These are phyloP conservation scores for Porcisia hertigi DNA, from an alignment of 208 protist genomes.

Conservation along the genomic window DNA sequence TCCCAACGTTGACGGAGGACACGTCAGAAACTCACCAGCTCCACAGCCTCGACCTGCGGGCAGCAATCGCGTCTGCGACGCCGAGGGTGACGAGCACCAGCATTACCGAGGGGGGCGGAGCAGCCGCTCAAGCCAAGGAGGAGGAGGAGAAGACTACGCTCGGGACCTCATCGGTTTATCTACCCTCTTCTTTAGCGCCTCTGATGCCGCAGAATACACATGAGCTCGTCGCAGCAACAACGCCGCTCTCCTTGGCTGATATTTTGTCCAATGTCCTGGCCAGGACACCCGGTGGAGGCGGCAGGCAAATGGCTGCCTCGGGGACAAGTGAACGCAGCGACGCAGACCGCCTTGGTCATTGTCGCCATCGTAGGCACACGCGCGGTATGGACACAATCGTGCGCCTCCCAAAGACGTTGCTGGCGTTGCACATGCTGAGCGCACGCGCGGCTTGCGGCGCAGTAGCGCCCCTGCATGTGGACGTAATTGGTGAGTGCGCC, in stretches of 20 bases:
- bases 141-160: neutral
- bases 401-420: constrained; percentile 17
- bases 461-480: neutral
- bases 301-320: neutral
- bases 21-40: neutral
- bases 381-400: neutral
- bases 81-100: neutral
- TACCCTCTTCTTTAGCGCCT: neutral
- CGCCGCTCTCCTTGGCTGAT: neutral
- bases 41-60: neutral
- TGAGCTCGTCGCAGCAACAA: neutral
- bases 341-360: neutral
- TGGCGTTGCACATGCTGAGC: constrained; percentile 23
- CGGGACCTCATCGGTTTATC: neutral
- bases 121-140: neutral
- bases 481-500: neutral
- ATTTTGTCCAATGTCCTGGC: neutral
- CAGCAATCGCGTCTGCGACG: neutral
- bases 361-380: neutral
- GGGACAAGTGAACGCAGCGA: too few relatives aligned
- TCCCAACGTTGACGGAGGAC: neutral
- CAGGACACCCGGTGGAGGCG: neutral
- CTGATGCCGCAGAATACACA: neutral
- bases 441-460: neutral
- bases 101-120: neutral